Evolutionary conservation across 768 basidiomycete species (phyloP).

Genomic region (Suillus subalutaceus): DNA sequence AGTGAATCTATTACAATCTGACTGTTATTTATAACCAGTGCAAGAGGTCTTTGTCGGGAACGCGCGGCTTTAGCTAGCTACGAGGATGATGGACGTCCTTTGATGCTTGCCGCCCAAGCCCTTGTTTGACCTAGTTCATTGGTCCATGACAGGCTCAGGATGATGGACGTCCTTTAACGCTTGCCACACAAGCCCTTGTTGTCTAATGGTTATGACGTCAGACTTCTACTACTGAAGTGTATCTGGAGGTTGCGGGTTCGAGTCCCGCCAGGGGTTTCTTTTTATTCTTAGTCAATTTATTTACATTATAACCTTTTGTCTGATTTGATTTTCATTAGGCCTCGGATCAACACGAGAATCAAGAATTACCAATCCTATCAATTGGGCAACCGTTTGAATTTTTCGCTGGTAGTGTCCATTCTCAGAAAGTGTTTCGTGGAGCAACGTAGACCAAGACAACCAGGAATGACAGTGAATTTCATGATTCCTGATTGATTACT

Average conservation of each 20-base stretch:
- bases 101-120: no score
- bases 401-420: background rate
- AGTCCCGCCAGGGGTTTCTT: slow-evolving; percentile 76
- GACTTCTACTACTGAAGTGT: slow-evolving; percentile 59
- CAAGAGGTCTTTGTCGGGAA: background rate
- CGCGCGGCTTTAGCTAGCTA: background rate
- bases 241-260: slow-evolving; percentile 90
- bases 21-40: background rate
- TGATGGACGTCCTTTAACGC: background rate
- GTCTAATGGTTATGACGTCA: slow-evolving; percentile 93
- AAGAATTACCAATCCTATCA: background rate
- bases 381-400: background rate
- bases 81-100: background rate
- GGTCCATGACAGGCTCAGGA: no score
- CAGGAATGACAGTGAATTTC: background rate
- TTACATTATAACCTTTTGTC: background rate
- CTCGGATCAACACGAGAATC: background rate
- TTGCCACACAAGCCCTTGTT: slow-evolving; percentile 58
- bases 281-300: background rate
- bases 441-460: background rate
- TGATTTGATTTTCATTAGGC: background rate
- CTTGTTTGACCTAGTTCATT: no score
- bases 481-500: background rate
- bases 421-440: background rate
- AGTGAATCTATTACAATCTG: background rate